A percentile compares a stretch with the other conserved stretches of the same genome.
Evolutionary conservation across 345 rosid genomes (phyloP).

Genomic region (Gossypium raimondii): DNA sequence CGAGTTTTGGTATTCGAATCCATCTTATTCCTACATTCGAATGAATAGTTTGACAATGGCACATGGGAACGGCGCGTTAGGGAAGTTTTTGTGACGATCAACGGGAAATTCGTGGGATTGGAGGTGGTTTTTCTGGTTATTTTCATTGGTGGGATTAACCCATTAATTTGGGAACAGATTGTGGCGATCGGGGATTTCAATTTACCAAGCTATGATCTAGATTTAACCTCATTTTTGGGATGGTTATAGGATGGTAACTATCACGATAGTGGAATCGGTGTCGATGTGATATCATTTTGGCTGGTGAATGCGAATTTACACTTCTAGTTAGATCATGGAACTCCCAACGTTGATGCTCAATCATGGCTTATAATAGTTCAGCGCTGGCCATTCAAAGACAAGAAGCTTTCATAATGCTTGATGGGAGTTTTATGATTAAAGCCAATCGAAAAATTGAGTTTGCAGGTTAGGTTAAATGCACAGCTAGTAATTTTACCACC

Average conservation of each 20-base stretch:
- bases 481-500: slow-evolving; percentile 59
- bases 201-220: slow-evolving; percentile 71
- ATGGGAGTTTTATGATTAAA: slow-evolving; percentile 51
- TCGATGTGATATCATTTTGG: slow-evolving; percentile 67
- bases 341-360: slow-evolving; percentile 36
- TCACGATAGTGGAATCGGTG: slow-evolving; percentile 56
- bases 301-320: slow-evolving; percentile 79
- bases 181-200: slow-evolving; percentile 73
- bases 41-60: slow-evolving; percentile 49
- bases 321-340: slow-evolving; percentile 51
- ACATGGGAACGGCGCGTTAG: slow-evolving; percentile 69
- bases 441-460: slow-evolving; percentile 43
- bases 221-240: slow-evolving; percentile 67
- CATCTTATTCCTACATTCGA: slow-evolving; percentile 57
- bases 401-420: slow-evolving; percentile 45
- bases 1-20: slow-evolving; percentile 94
- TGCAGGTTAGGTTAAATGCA: slow-evolving; percentile 69
- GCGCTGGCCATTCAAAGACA: slow-evolving; percentile 23
- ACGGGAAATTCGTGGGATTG: slow-evolving; percentile 60
- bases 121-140: slow-evolving; percentile 72
- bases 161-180: slow-evolving; percentile 76
- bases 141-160: slow-evolving; percentile 80
- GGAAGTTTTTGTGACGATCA: slow-evolving; percentile 65
- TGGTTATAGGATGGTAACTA: slow-evolving; percentile 48
- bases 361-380: slow-evolving; percentile 29